These are phyloP conservation scores for Candida pini DNA, from an alignment of 805 yeast genomes.

Conservation along the genomic window DNA sequence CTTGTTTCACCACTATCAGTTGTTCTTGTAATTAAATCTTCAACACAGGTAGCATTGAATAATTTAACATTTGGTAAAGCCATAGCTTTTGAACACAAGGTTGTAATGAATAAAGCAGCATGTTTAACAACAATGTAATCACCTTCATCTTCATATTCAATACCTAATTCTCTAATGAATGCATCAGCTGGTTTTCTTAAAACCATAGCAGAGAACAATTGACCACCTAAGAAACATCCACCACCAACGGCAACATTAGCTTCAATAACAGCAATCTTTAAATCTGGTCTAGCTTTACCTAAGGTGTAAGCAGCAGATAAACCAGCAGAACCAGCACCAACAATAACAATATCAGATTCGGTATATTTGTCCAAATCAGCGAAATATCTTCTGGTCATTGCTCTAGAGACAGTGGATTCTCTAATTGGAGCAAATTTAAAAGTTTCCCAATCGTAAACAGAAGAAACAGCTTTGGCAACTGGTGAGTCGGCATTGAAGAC, in stretches of 20 bases:
- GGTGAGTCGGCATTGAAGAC: conserved; percentile 21
- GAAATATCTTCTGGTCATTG: conserved; percentile 73
- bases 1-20: conserved; percentile 54
- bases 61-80: conserved; percentile 69
- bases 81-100: conserved; percentile 62
- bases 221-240: conserved; percentile 77
- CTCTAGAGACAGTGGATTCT: conserved; percentile 74
- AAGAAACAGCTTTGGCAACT: conserved; percentile 24
- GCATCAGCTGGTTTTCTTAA: conserved; percentile 74
- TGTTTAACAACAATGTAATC: conserved; percentile 76
- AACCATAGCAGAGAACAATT: conserved; percentile 71
- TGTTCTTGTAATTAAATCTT: conserved; percentile 70
- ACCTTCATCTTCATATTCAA: conserved; percentile 74
- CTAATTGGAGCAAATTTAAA: conserved; percentile 69
- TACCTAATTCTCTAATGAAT: conserved; percentile 57
- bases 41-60: conserved; percentile 77
- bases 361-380: conserved; percentile 68
- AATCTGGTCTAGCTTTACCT: conserved; percentile 69
- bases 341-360: conserved; percentile 67
- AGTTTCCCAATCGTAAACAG: conserved; percentile 53
- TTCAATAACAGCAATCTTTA: conserved; percentile 69
- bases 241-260: conserved; percentile 77
- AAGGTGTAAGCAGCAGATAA: conserved; percentile 69
- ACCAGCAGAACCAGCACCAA: conserved; percentile 79
- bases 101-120: conserved; percentile 72